A percentile compares a stretch with the other conserved stretches of the same genome.
Conservation (phyloP, 2,329 filamentous ascomycete genomes). For the Fusarium sp. region DNA sequence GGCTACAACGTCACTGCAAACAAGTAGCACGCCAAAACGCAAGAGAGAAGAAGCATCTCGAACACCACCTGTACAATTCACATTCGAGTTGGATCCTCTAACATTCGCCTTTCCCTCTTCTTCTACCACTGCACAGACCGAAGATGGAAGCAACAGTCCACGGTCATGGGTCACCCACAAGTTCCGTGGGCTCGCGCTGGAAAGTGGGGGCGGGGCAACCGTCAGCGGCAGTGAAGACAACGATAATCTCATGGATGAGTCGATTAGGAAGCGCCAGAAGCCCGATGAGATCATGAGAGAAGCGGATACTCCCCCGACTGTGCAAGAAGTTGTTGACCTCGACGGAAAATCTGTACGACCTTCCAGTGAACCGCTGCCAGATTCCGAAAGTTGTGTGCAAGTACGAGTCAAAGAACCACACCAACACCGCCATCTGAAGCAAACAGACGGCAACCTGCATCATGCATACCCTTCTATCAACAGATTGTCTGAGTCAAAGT, state of each 20-base stretch:
- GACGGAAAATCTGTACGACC: constrained; percentile 22
- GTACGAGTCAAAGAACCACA: constrained; percentile 16
- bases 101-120: constrained; percentile 43
- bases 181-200: constrained; percentile 64
- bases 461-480: constrained; percentile 56
- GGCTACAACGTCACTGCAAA: constrained; percentile 43
- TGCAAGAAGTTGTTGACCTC: constrained; percentile 15
- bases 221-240: constrained; percentile 42
- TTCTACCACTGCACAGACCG: constrained; percentile 45
- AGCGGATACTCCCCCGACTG: constrained; percentile 33
- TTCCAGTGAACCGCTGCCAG: constrained; percentile 3
- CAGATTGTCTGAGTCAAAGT: constrained; percentile 55
- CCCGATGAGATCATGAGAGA: constrained; percentile 51
- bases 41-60: constrained; percentile 56
- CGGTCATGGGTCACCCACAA: constrained; percentile 63
- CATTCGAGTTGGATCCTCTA: constrained; percentile 61
- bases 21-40: constrained; percentile 57
- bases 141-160: constrained; percentile 66
- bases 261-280: constrained; percentile 55
- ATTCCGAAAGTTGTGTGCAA: not conserved
- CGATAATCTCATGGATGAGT: constrained; percentile 48
- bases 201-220: constrained; percentile 59
- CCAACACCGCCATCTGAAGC: constrained; percentile 25
- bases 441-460: constrained; percentile 40
- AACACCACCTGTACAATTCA: constrained; percentile 57